Percentiles rank a stretch among this genome's conserved stretches.
Evolutionary conservation across 208 protist species (phyloP).

Genomic region (Leishmania arabica): DNA sequence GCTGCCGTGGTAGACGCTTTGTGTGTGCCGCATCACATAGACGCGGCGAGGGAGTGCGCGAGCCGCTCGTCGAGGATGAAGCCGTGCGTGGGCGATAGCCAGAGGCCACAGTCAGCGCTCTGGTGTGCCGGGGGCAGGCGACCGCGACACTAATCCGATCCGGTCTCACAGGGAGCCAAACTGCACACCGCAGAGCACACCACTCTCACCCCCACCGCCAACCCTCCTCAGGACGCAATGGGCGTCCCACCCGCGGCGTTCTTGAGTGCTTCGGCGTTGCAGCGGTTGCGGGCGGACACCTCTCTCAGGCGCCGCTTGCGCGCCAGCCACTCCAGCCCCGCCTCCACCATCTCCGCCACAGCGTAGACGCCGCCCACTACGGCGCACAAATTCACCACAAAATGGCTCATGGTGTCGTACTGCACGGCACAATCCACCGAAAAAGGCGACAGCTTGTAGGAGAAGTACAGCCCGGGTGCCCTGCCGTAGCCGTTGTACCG

Average conservation of each 20-base stretch:
- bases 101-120: neutral
- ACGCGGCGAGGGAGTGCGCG: neutral
- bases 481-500: slow-evolving; percentile 12
- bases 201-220: neutral
- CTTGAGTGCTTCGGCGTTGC: slow-evolving; percentile 10
- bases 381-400: slow-evolving; percentile 60
- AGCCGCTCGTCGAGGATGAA: neutral
- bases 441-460: slow-evolving; percentile 29
- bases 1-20: neutral
- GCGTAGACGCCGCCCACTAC: slow-evolving; percentile 61
- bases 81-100: neutral
- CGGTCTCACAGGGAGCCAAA: neutral
- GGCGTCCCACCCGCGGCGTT: neutral
- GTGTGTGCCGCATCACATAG: neutral
- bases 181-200: neutral
- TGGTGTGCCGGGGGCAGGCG: neutral
- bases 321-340: slow-evolving; percentile 20
- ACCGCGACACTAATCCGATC: neutral
- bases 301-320: slow-evolving; percentile 17
- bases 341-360: slow-evolving; percentile 48
- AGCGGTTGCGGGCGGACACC: slow-evolving; percentile 5
- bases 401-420: slow-evolving; percentile 45
- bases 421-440: slow-evolving; percentile 28
- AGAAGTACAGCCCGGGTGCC: slow-evolving; percentile 31
- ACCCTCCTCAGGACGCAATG: neutral